phyloP scores from a whole-genome alignment of 768 basidiomycete genomes.

The Mycena capillaripes region DNA sequence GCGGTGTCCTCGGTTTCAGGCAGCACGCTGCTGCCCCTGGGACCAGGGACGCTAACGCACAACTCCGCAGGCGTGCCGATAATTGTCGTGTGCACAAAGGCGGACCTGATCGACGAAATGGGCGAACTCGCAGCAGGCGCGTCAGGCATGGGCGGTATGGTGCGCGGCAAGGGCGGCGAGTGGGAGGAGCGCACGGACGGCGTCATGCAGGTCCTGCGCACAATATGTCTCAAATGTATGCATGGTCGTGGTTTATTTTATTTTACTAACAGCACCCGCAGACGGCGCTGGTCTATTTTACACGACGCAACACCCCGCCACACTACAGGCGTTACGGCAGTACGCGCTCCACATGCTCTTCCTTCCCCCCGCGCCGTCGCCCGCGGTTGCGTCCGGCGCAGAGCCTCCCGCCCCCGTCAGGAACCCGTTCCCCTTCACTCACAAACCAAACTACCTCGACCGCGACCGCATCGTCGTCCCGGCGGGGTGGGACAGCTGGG shows the following conservation, averaged over 20 bases:
- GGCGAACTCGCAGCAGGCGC: slow-evolving; percentile 80
- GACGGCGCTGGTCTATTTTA: slow-evolving; percentile 96
- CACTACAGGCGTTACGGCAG: slow-evolving; percentile 82
- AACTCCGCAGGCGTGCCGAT: slow-evolving; percentile 91
- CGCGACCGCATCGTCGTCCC: slow-evolving; percentile 94
- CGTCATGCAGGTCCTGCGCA: slow-evolving; percentile 94
- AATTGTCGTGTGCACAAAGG: slow-evolving; percentile 92
- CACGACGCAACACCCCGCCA: slow-evolving; percentile 85
- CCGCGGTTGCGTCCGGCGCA: slow-evolving; percentile 67
- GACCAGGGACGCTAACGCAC: slow-evolving; percentile 87
- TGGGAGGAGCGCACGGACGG: slow-evolving; percentile 98
- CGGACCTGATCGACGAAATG: slow-evolving; percentile 91
- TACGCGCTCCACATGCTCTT: slow-evolving; percentile 89
- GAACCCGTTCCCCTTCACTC: slow-evolving; percentile 88
- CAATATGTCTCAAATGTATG: slow-evolving; percentile 93
- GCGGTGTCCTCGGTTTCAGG: slow-evolving; percentile 68
- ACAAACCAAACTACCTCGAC: slow-evolving; percentile 93
- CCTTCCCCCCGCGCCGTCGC: slow-evolving; percentile 81
- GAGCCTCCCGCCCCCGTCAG: slow-evolving; percentile 78
- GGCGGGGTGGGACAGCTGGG: slow-evolving; percentile 98
- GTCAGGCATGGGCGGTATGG: slow-evolving; percentile 90
- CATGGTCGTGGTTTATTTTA: slow-evolving; percentile 26
- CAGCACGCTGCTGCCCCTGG: slow-evolving; percentile 84
- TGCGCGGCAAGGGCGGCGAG: slow-evolving; percentile 91
- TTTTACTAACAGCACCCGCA: slow-evolving; percentile 44